Conservation (phyloP, 805 yeast species). For the Schwanniomyces vanrijiae region DNA sequence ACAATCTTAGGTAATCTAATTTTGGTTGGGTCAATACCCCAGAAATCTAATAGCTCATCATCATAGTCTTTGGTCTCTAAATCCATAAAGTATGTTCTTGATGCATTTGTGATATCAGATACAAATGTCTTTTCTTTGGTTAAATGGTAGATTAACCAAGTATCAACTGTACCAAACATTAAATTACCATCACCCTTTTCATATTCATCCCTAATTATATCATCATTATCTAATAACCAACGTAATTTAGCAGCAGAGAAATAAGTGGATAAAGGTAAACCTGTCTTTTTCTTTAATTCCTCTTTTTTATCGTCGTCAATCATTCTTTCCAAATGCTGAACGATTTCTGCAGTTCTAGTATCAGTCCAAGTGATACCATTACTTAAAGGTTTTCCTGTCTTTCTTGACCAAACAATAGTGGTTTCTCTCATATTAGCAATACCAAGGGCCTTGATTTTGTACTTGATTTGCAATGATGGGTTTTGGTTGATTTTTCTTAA, state of each 20-base stretch:
- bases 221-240: slow-evolving; percentile 85
- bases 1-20: slow-evolving; percentile 73
- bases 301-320: slow-evolving; percentile 56
- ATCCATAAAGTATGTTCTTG: slow-evolving; percentile 88
- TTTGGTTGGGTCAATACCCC: slow-evolving; percentile 72
- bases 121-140: slow-evolving; percentile 69
- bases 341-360: slow-evolving; percentile 77
- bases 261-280: slow-evolving; percentile 87
- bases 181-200: slow-evolving; percentile 68
- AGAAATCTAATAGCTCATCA: slow-evolving; percentile 68
- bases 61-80: slow-evolving; percentile 75
- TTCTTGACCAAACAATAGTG: slow-evolving; percentile 80
- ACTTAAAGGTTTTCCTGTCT: slow-evolving; percentile 78
- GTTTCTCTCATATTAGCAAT: slow-evolving; percentile 97
- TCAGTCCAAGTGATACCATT: slow-evolving; percentile 97
- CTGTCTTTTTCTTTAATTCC: slow-evolving; percentile 63
- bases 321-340: slow-evolving; percentile 57
- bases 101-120: slow-evolving; percentile 89
- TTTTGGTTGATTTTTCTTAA: slow-evolving; percentile 56
- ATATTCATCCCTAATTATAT: slow-evolving; percentile 62
- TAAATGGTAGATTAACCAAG: slow-evolving; percentile 87
- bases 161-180: slow-evolving; percentile 92
- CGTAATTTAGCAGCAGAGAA: slow-evolving; percentile 87
- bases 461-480: slow-evolving; percentile 52
- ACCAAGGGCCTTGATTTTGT: slow-evolving; percentile 72